These are phyloP conservation scores for Cyberlindnera lachancei DNA, from an alignment of 805 yeast genomes.

Conservation along the genomic window DNA sequence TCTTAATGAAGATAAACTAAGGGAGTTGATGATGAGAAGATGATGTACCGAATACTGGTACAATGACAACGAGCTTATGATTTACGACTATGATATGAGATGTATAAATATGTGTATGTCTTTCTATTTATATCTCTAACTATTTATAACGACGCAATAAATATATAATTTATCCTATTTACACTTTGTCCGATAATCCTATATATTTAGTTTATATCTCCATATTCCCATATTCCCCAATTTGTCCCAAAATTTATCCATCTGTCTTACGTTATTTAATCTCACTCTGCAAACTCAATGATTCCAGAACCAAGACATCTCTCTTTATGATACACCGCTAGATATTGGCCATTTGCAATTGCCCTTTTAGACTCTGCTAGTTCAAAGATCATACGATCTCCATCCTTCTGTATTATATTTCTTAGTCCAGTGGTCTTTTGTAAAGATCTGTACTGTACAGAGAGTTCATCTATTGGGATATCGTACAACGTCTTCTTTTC, in stretches of 20 bases:
- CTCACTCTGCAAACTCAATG: constrained; percentile 21
- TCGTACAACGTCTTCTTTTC: constrained; percentile 4
- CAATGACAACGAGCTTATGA: too few species aligned
- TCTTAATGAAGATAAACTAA: constrained; percentile 6
- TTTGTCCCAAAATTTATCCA: too few species aligned
- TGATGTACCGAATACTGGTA: too few species aligned
- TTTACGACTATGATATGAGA: too few species aligned
- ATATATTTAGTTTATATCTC: too few species aligned
- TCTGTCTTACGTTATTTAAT: too few species aligned
- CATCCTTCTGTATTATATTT: constrained; percentile 11
- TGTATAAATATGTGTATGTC: too few species aligned
- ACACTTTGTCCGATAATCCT: too few species aligned
- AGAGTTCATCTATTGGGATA: constrained; percentile 23
- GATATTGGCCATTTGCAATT: constrained; percentile 83
- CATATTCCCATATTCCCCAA: too few species aligned
- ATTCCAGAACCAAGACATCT: constrained; percentile 62
- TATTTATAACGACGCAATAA: neutral
- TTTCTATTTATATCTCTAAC: neutral
- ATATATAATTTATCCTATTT: too few species aligned
- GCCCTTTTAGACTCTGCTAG: constrained; percentile 52
- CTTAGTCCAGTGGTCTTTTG: constrained; percentile 47
- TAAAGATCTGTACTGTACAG: constrained; percentile 66
- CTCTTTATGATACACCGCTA: constrained; percentile 64
- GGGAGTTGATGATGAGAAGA: constrained; percentile 8
- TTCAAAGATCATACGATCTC: constrained; percentile 25